Percentiles rank a stretch among this genome's conserved stretches.
These are phyloP conservation scores for Auriscalpium vulgare DNA, from an alignment of 768 basidiomycete genomes.

Conservation along the genomic window DNA sequence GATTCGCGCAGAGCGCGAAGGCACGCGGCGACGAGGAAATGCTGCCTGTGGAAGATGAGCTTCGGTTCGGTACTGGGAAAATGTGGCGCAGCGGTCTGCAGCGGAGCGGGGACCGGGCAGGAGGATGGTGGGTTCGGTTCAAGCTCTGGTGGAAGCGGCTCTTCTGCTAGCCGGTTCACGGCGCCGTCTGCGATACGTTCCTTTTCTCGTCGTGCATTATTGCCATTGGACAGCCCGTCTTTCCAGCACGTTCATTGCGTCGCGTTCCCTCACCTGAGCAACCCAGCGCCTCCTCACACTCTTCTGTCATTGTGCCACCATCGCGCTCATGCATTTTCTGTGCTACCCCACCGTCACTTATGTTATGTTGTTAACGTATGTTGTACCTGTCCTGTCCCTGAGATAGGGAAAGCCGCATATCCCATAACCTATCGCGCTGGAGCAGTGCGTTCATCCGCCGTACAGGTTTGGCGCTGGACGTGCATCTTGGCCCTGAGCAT, in stretches of 20 bases:
- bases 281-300: background rate
- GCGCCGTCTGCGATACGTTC: background rate
- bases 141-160: constrained; percentile 71
- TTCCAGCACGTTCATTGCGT: background rate
- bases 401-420: no score
- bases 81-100: constrained; percentile 67
- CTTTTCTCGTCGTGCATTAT: background rate
- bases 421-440: no score
- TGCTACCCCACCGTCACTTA: background rate
- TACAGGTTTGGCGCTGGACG: no score
- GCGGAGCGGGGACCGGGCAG: constrained; percentile 61
- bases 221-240: background rate
- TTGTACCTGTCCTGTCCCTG: no score
- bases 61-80: constrained; percentile 74
- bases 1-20: constrained; percentile 43
- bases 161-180: constrained; percentile 51
- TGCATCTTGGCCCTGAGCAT: no score
- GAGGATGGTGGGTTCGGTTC: constrained; percentile 75
- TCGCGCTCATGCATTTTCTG: background rate
- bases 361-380: no score
- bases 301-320: background rate
- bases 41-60: constrained; percentile 42
- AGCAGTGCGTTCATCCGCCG: no score
- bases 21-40: constrained; percentile 51
- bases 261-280: background rate